phyloP scores from a whole-genome alignment of 345 rosid species.

The Eucalyptus victrix region DNA sequence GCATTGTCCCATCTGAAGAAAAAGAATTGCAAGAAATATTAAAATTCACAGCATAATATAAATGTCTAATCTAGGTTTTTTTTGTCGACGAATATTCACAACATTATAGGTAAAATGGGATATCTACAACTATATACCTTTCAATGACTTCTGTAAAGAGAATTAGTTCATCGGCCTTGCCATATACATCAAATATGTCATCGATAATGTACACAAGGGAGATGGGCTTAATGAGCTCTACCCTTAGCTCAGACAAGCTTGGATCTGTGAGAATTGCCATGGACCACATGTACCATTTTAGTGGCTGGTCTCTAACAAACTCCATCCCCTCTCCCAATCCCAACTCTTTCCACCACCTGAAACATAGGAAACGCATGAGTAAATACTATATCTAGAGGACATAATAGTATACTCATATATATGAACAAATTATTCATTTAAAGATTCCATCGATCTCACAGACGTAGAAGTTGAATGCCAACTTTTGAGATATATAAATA shows the following conservation, averaged over 20 bases:
- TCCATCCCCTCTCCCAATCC: slow-evolving; percentile 24
- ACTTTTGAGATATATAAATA: neutral
- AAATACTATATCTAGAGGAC: neutral
- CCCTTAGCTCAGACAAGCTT: slow-evolving; percentile 20
- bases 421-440: neutral
- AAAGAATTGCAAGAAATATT: neutral
- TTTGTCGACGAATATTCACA: neutral
- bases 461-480: neutral
- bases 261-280: slow-evolving; percentile 33
- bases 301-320: slow-evolving; percentile 39
- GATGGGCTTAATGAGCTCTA: slow-evolving; percentile 31
- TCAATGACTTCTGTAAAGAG: slow-evolving; percentile 24
- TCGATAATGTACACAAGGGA: slow-evolving; percentile 44
- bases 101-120: neutral
- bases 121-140: slow-evolving; percentile 1
- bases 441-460: neutral
- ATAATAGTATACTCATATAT: neutral
- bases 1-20: neutral
- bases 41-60: neutral
- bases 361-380: neutral
- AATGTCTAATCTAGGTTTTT: neutral
- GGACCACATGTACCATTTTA: slow-evolving; percentile 45
- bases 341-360: slow-evolving; percentile 53
- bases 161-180: slow-evolving; percentile 27
- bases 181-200: slow-evolving; percentile 44